Base-by-base conservation (phyloP, 2,329 filamentous ascomycete genomes). In the Claviceps pusilla region DNA sequence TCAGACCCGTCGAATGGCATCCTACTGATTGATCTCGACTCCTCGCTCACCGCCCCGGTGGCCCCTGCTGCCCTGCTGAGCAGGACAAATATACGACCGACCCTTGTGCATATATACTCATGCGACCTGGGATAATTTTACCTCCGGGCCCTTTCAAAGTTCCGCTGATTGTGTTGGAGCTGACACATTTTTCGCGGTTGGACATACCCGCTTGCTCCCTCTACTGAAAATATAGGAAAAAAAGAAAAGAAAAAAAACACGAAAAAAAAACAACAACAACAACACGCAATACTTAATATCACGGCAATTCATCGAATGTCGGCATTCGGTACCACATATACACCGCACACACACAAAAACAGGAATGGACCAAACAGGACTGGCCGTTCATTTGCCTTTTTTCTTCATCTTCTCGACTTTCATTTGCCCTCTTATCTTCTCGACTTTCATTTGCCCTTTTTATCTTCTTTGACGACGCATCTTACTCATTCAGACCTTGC, bases 1-100 rank as follows among this genome's bases (percentile, higher is more conserved):
- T 55, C 73, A 76, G 60, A 71, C 75, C 59, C 75, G 80, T 63
- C 79, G 82, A 52, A 80, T 84, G 77, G 80, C 76, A 52, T 84
- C 82, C 11, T 84, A 82, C 65, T 84, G 69, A 75, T 60, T 19
- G 19, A 52, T 50, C 55, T 53, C 55, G 55, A 33, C 47, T n/a
- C 57, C 54, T 54, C 55, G 47, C 50, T 57, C 60, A 59, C 55
- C 60, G 60, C 31, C 31, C 19, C 19, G 19, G 19, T 19, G 19
- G 19, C 31, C 4, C 31, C 9, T 33, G 9, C 31, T 33, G 5
- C 31, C 31, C 61, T 63, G 59, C 62, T 61, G 61, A 58, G 60
- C 61, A 62, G 53, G 58, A 59, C 60, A 55, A 58, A 56, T 56
- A 59, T 14, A 19, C 31, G 14, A 29, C 28, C 39, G 31, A 37